Conservation (phyloP, 108 stramenopile species). For the Skeletonema costatum region DNA sequence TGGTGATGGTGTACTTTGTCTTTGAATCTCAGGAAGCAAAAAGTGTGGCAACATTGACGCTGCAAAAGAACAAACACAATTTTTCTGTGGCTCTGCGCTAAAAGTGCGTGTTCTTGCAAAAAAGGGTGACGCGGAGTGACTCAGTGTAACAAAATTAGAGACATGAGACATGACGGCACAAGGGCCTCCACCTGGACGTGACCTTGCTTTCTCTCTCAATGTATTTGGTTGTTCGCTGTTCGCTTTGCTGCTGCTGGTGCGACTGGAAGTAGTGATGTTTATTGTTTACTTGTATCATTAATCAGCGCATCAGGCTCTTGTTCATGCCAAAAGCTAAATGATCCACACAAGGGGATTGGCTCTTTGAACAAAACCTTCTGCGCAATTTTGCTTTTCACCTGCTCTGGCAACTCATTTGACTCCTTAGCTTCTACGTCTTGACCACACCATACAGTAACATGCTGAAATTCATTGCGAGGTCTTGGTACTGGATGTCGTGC, state of each 20-base stretch:
- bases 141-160: background rate
- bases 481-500: constrained; percentile 34
- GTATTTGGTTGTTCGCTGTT: too few species aligned
- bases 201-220: too few species aligned
- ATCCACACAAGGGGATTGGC: background rate
- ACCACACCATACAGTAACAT: constrained; percentile 79
- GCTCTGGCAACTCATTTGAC: constrained; percentile 68
- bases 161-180: too few species aligned
- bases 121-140: background rate
- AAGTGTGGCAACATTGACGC: background rate
- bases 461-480: constrained; percentile 64
- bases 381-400: constrained; percentile 37
- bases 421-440: constrained; percentile 35
- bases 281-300: background rate
- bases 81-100: background rate
- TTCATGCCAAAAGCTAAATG: background rate
- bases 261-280: too few species aligned
- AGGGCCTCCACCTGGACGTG: too few species aligned
- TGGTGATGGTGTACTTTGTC: background rate
- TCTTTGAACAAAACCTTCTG: constrained; percentile 6
- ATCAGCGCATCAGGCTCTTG: background rate
- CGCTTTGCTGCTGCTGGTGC: too few species aligned
- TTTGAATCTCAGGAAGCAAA: background rate
- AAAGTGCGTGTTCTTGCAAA: too few species aligned
- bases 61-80: background rate